phyloP scores from a whole-genome alignment of 768 basidiomycete species.

The Lentinula sp. region DNA sequence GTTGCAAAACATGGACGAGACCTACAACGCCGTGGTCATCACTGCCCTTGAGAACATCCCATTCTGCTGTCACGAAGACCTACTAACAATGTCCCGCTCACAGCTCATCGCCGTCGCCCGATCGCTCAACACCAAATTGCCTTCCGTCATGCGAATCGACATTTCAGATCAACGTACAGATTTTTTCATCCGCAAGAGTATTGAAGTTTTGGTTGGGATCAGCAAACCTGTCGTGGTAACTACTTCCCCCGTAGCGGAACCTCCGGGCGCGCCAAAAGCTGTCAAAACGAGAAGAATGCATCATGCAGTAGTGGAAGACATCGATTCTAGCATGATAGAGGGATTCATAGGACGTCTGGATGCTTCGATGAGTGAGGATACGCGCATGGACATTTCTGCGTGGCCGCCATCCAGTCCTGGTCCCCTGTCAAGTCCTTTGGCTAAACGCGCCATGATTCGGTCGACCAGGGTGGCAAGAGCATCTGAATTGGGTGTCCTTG shows the following conservation, averaged over 20 bases:
- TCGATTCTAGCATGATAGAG: conserved; percentile 1
- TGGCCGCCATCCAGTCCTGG: conserved; percentile 5
- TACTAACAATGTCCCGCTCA: conserved; percentile 53
- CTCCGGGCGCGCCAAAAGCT: conserved; percentile 32
- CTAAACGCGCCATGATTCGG: conserved; percentile 2
- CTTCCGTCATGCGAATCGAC: conserved; percentile 44
- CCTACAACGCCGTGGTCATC: conserved; percentile 54
- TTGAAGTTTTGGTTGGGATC: conserved; percentile 61
- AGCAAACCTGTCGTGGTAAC: conserved; percentile 12
- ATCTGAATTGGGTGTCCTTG: conserved; percentile 11
- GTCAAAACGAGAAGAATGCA: conserved; percentile 11
- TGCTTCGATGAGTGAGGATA: not conserved
- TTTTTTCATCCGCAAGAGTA: conserved; percentile 40
- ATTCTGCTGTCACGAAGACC: conserved; percentile 73
- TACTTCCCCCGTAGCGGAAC: conserved; percentile 8
- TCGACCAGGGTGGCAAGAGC: conserved; percentile 16
- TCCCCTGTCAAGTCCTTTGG: conserved; percentile 20
- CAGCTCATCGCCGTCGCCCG: conserved; percentile 48
- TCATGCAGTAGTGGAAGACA: not conserved
- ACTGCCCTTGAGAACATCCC: conserved; percentile 53
- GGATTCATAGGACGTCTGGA: not conserved
- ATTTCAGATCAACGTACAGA: conserved; percentile 26
- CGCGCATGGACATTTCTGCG: not conserved
- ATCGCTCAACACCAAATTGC: conserved; percentile 52
- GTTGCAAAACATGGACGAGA: conserved; percentile 49